Base-by-base conservation (phyloP, 2,329 filamentous ascomycete genomes). In the Chalara sp. region DNA sequence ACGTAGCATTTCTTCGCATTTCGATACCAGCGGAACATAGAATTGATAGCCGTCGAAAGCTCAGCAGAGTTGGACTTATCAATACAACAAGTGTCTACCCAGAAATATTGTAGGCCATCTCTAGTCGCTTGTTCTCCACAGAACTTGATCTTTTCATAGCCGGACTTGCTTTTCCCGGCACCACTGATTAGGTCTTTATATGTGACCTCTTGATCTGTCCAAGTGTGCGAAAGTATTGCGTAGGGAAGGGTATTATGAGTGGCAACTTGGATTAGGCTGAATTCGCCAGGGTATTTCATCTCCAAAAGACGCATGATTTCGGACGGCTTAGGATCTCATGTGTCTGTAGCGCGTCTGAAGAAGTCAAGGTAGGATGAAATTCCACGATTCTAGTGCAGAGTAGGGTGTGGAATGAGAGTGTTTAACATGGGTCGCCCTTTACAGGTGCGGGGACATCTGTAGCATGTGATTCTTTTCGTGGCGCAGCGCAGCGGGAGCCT, bases 181-280 rank as follows among this genome's bases (percentile, higher is more conserved):
- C 32, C n/a, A 32, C 28, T 45, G 12, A 32, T n/a, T 6, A 51
- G n/a, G 12, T 51, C 52, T n/a, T 32, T 35, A 31, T 44, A 54
- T 3, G 52, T 43, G 35, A 54, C 44, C 32, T 52, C 52, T 32
- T 49, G 46, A 6, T 40, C 8, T 3, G 30, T 39, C 65, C 65
- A 67, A 5, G 57, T 63, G 47, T 68, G 66, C 7, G 64, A 67
- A 6, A 68, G 58, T 6, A 68, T 66, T 5, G 61, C 64, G 49
- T 67, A 67, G 1, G 35, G 13, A 13, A 39, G 35, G 35, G 35
- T 39, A 39, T 39, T 39, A 13, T 39, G 35, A 10, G 35, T 39
- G 35, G 35, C 35, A 3, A 13, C 35, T 3, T 39, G 35, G 35
- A 39, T 39, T 3, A 39, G 35, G 35, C 35, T 39, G 35, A 39